Evolutionary conservation across 1,284 basidiomycete genomes (phyloP), one percentile per base, ranked within the genome.

Genomic region (Tilletia setariae): DNA sequence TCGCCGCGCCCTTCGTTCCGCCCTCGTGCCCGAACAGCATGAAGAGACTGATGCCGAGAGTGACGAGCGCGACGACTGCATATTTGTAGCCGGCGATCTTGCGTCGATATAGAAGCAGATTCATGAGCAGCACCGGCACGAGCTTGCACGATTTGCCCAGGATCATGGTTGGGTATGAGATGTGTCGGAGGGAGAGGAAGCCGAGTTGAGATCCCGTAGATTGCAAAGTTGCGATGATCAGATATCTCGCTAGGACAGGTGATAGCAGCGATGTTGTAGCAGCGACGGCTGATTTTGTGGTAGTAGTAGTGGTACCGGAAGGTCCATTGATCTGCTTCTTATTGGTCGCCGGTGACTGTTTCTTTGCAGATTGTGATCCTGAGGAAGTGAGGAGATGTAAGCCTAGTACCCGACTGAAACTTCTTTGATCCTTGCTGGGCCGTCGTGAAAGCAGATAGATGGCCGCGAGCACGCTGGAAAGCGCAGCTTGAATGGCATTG

Each of bases 71-170:
- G 15, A 83, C 82, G 11, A 83, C 82, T 42, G 74, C 73, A 53
- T 83, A 83, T 74, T 83, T 83, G 75, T 82, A 80, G 8, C 70
- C 59, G 1, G 81, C 78, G 67, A 83, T 82, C 56, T 78, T 75
- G 65, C 82, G 74, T 23, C 80, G 74, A 70, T 83, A 83, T 32
- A 86, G 78, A 19, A 86, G 65, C 21, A 95, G 89, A 84, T 95
- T 95, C 92, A 95, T 94, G 83, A 95, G 86, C 87, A 96, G 91
- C 70, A 96, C 93, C 2, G 94, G 93, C 19, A 96, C 91, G 77
- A 96, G 91, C 84, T 98, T 98, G 87, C 95, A 98, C 0, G 94
- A 97, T 84, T 98, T 98, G 70, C 93, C 95, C 71, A 98, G 89
- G 46, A 98, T 94, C 90, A 98, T 94, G 19, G 95, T 94, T 32